These are phyloP conservation scores for Pleurotus eryngii DNA, from an alignment of 768 basidiomycete genomes.

Conservation along the genomic window DNA sequence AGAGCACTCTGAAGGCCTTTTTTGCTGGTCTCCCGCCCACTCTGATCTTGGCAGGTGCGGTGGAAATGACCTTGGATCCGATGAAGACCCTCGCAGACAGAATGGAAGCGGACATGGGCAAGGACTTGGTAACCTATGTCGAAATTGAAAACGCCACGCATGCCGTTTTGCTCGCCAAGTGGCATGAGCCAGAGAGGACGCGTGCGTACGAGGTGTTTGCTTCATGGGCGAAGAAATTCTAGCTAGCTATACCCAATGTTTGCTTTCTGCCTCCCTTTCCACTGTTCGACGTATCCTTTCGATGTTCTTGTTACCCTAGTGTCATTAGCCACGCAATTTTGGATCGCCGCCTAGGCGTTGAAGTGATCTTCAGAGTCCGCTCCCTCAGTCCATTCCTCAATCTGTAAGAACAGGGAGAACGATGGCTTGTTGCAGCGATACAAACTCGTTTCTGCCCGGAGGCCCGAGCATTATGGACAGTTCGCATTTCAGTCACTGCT, in stretches of 20 bases:
- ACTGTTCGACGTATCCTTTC: too few relatives aligned
- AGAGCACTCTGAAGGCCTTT: constrained; percentile 20
- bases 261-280: too few relatives aligned
- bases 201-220: constrained; percentile 3
- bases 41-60: constrained; percentile 30
- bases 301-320: too few relatives aligned
- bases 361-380: too few relatives aligned
- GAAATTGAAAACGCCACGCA: constrained; percentile 17
- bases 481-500: too few relatives aligned
- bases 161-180: constrained; percentile 16
- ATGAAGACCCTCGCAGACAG: constrained; percentile 21
- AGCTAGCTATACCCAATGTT: neutral
- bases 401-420: too few relatives aligned
- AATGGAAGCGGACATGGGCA: constrained; percentile 28
- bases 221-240: neutral
- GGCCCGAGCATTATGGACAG: too few relatives aligned
- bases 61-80: constrained; percentile 31
- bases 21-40: constrained; percentile 26
- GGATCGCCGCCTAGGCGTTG: too few relatives aligned
- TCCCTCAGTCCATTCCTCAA: too few relatives aligned
- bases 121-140: constrained; percentile 12
- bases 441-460: too few relatives aligned
- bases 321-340: too few relatives aligned
- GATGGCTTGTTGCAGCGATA: too few relatives aligned
- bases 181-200: constrained; percentile 26